Conservation (phyloP, 805 yeast species). For the Candida endomychidarum region DNA sequence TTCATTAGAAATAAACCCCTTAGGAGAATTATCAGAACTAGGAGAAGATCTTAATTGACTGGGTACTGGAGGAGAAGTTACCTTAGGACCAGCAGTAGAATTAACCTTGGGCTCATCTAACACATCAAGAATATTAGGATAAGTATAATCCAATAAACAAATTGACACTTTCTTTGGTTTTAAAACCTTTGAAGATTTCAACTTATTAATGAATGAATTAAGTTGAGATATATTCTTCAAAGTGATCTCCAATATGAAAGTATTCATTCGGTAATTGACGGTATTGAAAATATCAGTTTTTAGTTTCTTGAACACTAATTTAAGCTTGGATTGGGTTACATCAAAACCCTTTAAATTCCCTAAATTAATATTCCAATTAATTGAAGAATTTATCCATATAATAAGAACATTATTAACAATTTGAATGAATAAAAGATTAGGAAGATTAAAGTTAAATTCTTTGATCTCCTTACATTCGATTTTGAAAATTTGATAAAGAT, state of each 20-base stretch:
- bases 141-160: conserved; percentile 4
- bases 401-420: conserved; percentile 10
- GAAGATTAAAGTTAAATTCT: conserved; percentile 2
- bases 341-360: conserved; percentile 3
- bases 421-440: conserved; percentile 12
- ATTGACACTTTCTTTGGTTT: conserved; percentile 6
- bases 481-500: conserved; percentile 8
- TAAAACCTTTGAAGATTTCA: neutral
- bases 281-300: conserved; percentile 8
- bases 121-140: neutral
- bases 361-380: conserved; percentile 7
- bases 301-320: conserved; percentile 11
- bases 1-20: neutral
- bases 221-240: conserved; percentile 5
- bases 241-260: conserved; percentile 6
- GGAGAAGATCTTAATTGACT: too few species aligned
- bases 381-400: conserved; percentile 10
- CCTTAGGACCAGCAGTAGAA: too few species aligned
- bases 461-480: conserved; percentile 4
- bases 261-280: conserved; percentile 10
- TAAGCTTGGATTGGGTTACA: neutral
- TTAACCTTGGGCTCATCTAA: too few species aligned
- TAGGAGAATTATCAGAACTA: too few species aligned
- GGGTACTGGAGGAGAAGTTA: too few species aligned
- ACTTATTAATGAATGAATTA: conserved; percentile 5